A percentile compares a stretch with the other conserved stretches of the same genome.
These are phyloP conservation scores for Kluyveromyces aestuarii DNA, from an alignment of 805 yeast genomes.

Conservation along the genomic window DNA sequence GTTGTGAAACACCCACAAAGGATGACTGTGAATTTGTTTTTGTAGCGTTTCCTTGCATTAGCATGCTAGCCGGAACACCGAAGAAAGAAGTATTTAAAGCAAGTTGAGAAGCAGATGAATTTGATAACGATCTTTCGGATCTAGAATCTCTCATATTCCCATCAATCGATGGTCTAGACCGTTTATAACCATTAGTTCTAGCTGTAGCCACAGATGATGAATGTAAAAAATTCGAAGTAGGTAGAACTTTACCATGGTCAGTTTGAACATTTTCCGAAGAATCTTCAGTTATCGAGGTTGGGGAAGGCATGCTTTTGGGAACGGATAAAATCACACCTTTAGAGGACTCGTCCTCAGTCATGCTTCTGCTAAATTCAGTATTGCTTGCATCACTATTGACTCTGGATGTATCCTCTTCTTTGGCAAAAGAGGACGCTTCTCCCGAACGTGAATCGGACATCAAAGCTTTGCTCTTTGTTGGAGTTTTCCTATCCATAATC, in stretches of 20 bases:
- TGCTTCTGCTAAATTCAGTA: constrained; percentile 1
- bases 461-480: constrained; percentile 11
- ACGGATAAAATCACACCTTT: constrained; percentile 2
- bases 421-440: neutral
- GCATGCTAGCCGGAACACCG: neutral
- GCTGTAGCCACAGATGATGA: constrained; percentile 10
- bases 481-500: constrained; percentile 92
- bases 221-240: neutral
- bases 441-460: neutral
- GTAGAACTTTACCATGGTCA: neutral
- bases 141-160: constrained; percentile 4
- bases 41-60: constrained; percentile 1
- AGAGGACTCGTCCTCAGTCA: neutral
- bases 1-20: constrained; percentile 16
- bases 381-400: constrained; percentile 7
- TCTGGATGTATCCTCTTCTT: constrained; percentile 2
- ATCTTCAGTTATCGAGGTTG: constrained; percentile 54
- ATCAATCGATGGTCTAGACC: constrained; percentile 12
- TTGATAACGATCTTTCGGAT: constrained; percentile 10
- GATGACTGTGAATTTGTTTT: constrained; percentile 4
- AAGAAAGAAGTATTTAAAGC: neutral
- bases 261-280: constrained; percentile 39
- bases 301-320: constrained; percentile 38
- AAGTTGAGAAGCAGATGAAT: constrained; percentile 8
- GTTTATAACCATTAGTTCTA: constrained; percentile 11